Percentiles rank a stretch among this genome's conserved stretches.
Conservation (phyloP, 163 green algal genomes). For the Scenedesmus sp. region DNA sequence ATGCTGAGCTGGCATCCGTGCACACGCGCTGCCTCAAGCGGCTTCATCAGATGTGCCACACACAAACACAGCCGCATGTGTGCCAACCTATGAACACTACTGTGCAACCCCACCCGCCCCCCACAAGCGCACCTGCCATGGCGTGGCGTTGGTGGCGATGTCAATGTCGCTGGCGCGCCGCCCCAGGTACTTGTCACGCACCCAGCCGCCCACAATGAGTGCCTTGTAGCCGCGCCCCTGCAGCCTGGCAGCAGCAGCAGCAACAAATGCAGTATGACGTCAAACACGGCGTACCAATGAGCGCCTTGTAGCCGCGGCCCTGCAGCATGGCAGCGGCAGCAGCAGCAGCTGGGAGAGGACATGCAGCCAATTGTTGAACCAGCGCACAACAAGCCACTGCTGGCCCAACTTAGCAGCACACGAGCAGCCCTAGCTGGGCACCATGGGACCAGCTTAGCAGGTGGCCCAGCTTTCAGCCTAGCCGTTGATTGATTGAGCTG, state of each 20-base stretch:
- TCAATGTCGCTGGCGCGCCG: slow-evolving; percentile 93
- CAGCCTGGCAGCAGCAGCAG: slow-evolving; percentile 42
- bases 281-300: background rate
- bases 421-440: too few species aligned
- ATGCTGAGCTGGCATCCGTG: background rate
- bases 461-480: too few species aligned
- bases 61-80: too few species aligned
- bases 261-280: background rate
- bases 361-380: background rate
- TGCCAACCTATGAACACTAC: background rate
- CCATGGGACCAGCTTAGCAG: too few species aligned
- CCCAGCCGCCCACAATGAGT: slow-evolving; percentile 92
- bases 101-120: background rate
- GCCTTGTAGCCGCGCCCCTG: slow-evolving; percentile 33
- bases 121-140: slow-evolving; percentile 31
- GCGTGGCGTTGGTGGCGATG: slow-evolving; percentile 80
- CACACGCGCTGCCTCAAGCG: too few species aligned
- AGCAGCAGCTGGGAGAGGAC: background rate
- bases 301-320: too few species aligned
- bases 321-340: background rate
- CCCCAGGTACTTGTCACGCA: slow-evolving; percentile 96
- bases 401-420: background rate
- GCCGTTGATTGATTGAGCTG: too few species aligned
- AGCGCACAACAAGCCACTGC: background rate
- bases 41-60: too few species aligned